Base-by-base conservation (phyloP, 75 land plant genomes). In the Gnetum montanum region DNA sequence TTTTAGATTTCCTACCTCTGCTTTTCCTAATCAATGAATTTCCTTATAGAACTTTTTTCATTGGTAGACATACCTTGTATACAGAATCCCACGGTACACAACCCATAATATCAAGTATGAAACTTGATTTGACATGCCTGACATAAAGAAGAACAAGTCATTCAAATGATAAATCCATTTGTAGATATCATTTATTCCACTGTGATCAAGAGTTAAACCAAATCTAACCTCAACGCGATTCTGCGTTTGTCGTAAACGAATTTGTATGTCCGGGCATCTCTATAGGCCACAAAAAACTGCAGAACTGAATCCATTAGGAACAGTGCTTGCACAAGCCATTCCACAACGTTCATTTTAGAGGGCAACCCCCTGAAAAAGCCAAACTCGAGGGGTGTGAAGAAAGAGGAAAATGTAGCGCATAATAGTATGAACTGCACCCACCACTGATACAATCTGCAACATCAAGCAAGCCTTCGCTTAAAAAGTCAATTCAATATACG, bases 71-170 rank as follows among this genome's bases (percentile, higher is more conserved):
- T 38, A 68, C 80, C 67, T 81, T 88, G 56, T 88, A 88, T 7
- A 88, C 62, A 8, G 33, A 6, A 54, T 88, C 90, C 94, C 94
- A 88, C 16, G 90, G 94, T 19, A 84, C 25, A 49, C 90, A 88
- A 28, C 67, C 75, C 0, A 88, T 70, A 8, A 81, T 31, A 54
- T 88, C 90, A 13, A 65, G 20, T 5, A 71, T 10, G 48, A 88
- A 77, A 52, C 53, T 55, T 8, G 80, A 66, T 59, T 81, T 85
- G 33, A 67, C 35, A 64, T 88, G 85, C 46, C 76, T 76, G 70
- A 55, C 36, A 34, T n/a, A 22, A 18, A n/a, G n/a, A n/a, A n/a
- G n/a, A n/a, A n/a, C n/a, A n/a, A n/a, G n/a, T n/a, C n/a, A n/a
- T n/a, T n/a, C n/a, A n/a, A n/a, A n/a, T n/a, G n/a, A n/a, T n/a